Evolutionary conservation across 352 stramenopile genomes (phyloP), one percentile per base, ranked within the genome.

Genomic region (Globisporangium camurandrum): DNA sequence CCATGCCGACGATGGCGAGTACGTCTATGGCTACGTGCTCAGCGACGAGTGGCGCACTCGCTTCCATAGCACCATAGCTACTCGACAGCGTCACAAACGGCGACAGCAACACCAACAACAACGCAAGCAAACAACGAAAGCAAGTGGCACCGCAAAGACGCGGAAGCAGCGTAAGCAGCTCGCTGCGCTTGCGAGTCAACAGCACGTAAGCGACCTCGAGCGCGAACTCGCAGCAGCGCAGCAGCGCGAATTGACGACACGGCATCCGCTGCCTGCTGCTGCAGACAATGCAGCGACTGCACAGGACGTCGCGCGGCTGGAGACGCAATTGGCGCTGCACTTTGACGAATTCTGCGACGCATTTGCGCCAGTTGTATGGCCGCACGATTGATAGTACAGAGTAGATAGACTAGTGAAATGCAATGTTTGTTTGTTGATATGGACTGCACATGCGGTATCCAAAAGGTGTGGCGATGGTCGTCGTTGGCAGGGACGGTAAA

Each of bases 331-430:
- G 7, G 66, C 73, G 46, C 27, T 68, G 46, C 54, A 50, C 20
- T 89, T 89, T 36, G 75, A 86, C 47, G 59, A 66, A 38, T 84
- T 88, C 52, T 89, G 78, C 57, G 75, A 87, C 49, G 49, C 56
- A 0, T 74, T 67, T 33, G 40, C 70, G 46, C 78, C 78, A 11
- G 69, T 81, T 5, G 59, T 86, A 51, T 89, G 78, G 78, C 78
- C 78, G 16, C 46, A 59, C 43, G 53, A 59, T 31, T 49, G 31
- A 36, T 30, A 26, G 26, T 34, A 11, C 30, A 26, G 17, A 31
- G 22, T 26, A 48, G 27, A 48, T 46, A 23, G 24, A 45, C n/a
- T n/a, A n/a, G n/a, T n/a, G n/a, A n/a, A n/a, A n/a, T n/a, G n/a
- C n/a, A n/a, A n/a, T n/a, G n/a, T n/a, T n/a, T n/a, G n/a, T n/a